A percentile compares a stretch with the other conserved stretches of the same genome.
Evolutionary conservation across 306 rosid species (phyloP).

Genomic region (Cicer bijugum): DNA sequence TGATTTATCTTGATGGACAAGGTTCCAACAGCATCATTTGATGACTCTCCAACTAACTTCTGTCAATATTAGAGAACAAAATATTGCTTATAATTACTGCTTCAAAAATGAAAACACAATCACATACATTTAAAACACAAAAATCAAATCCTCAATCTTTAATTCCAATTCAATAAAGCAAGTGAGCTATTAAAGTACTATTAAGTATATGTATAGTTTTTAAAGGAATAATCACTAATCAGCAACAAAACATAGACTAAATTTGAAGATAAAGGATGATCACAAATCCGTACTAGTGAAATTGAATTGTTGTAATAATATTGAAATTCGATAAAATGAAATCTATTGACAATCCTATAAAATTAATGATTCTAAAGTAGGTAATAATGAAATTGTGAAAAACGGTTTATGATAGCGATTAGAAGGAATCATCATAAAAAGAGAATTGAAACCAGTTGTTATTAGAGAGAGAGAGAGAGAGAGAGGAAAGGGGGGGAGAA

Average conservation of each 20-base stretch:
- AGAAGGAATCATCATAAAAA: constrained; percentile 19
- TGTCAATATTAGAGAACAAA: constrained; percentile 41
- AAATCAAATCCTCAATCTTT: neutral
- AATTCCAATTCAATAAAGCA: constrained; percentile 38
- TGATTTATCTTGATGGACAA: constrained; percentile 71
- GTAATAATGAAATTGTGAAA: constrained; percentile 30
- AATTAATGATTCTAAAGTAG: neutral
- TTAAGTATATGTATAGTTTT: neutral
- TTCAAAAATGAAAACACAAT: neutral
- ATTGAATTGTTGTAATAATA: constrained; percentile 13
- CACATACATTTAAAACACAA: neutral
- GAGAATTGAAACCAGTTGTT: constrained; percentile 14
- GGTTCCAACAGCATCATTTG: constrained; percentile 50
- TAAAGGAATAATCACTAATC: neutral
- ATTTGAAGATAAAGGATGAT: constrained; percentile 8
- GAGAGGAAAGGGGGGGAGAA: constrained; percentile 34
- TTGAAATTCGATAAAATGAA: constrained; percentile 8
- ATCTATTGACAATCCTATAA: constrained; percentile 22
- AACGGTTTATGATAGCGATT: constrained; percentile 31
- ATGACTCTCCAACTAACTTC: constrained; percentile 55
- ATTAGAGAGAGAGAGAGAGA: constrained; percentile 3
- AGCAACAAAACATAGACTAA: neutral
- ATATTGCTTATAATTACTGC: neutral
- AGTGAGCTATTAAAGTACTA: neutral
- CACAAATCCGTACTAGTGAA: constrained; percentile 40